Evolutionary conservation across 768 basidiomycete genomes (phyloP), one percentile per base, ranked within the genome.

Genomic region (Kwoniella botswanensis): DNA sequence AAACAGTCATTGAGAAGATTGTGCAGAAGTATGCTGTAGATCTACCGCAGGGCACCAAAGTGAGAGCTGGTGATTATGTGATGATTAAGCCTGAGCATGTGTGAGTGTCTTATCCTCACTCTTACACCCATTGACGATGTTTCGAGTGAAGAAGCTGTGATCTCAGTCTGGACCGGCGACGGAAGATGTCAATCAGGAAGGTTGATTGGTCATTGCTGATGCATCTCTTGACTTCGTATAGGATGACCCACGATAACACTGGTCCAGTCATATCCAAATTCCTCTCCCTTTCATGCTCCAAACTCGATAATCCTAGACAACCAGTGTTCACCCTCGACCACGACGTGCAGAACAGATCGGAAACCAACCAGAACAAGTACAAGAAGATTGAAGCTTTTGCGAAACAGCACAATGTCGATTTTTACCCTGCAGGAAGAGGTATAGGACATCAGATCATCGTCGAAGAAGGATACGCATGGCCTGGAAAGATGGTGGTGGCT

Each of bases 21-120:
- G 95, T 99, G 0, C 95, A 98, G 84, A 92, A 91, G 82, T 96
- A 98, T 86, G 90, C 97, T 0, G 93, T 98, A n/a, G 94, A 90
- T 61, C 86, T 94, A 1, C 90, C 93, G 2, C 84, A 87, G 63
- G 91, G 91, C 55, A 93, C 91, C 82, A 85, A 87, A 17, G 92
- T 98, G 75, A 90, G 89, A 76, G 93, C 94, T 46, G 97, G 96
- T 15, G 97, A 99, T 90, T 98, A 98, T 89, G 94, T 98, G 50
- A 99, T 98, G 95, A 97, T 99, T 85, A 89, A 90, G 53, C 97
- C 97, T 24, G 91, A 98, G 82, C 94, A 98, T 88, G 94, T 98
- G 84, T 84, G 55, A 74, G 83, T 70, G 7, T 10, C 3, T 0
- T 29, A 0, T 17, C 57, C 15, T 35, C 26, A 15, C 26, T 17